Evolutionary conservation across 139 green algal species (phyloP).

Genomic region (Tetraselmis striata): DNA sequence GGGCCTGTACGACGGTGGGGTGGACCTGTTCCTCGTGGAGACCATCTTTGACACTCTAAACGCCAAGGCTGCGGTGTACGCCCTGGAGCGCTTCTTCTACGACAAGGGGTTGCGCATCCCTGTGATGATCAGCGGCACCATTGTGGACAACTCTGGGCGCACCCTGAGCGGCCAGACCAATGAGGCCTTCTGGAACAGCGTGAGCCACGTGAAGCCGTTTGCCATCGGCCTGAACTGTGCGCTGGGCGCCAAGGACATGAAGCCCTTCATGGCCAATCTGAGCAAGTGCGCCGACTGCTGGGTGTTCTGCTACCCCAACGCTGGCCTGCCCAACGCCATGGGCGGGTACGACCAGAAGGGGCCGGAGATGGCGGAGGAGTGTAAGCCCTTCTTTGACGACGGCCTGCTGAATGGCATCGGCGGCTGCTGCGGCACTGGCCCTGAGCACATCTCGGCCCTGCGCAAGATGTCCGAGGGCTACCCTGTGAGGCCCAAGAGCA

Average conservation of each 20-base stretch:
- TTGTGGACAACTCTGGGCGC: constrained; percentile 46
- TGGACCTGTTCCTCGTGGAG: constrained; percentile 96
- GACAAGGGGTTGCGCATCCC: constrained; percentile 72
- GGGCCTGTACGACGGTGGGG: constrained; percentile 80
- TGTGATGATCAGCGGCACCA: constrained; percentile 94
- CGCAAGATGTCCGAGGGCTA: constrained; percentile 58
- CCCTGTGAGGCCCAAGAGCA: constrained; percentile 42
- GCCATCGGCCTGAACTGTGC: constrained; percentile 96
- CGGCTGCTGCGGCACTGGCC: constrained; percentile 88
- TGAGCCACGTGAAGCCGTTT: constrained; percentile 84
- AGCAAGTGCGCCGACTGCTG: constrained; percentile 81
- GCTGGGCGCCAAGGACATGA: constrained; percentile 92
- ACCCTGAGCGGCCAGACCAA: constrained; percentile 86
- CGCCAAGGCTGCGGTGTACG: constrained; percentile 90
- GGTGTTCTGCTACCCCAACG: constrained; percentile 97
- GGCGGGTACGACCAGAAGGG: constrained; percentile 96
- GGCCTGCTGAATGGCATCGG: constrained; percentile 89
- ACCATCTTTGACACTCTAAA: constrained; percentile 99
- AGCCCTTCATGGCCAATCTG: constrained; percentile 89
- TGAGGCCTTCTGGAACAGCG: constrained; percentile 96
- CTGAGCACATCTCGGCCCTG: constrained; percentile 87
- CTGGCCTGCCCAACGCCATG: constrained; percentile 96
- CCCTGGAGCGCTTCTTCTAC: constrained; percentile 88
- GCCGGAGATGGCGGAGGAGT: constrained; percentile 88
- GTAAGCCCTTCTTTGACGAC: constrained; percentile 84